Conservation (phyloP, 2,329 filamentous ascomycete species). For the Ophiocordyceps camponoti-floridani region DNA sequence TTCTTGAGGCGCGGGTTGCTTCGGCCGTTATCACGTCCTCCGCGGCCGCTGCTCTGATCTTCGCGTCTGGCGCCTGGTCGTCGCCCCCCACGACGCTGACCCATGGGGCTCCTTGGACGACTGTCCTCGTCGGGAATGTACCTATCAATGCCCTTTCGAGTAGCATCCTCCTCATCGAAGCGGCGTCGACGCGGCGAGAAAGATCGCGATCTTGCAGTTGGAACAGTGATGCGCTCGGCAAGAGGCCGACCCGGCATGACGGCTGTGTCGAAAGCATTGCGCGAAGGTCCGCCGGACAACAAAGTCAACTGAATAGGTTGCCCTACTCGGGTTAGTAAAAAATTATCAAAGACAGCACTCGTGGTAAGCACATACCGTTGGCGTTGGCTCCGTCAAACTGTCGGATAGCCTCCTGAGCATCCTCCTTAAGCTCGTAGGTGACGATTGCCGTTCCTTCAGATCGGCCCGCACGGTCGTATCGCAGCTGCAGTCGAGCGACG, state of each 20-base stretch:
- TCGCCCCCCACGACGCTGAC: slow-evolving; percentile 31
- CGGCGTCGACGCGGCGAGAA: slow-evolving; percentile 28
- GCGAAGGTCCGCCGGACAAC: slow-evolving; percentile 30
- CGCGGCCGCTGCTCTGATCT: slow-evolving; percentile 17
- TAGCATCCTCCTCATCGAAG: slow-evolving; percentile 35
- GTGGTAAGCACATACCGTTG: slow-evolving; percentile 34
- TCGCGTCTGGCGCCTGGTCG: slow-evolving; percentile 32
- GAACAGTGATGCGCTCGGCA: slow-evolving; percentile 40
- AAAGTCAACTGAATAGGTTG: slow-evolving; percentile 65
- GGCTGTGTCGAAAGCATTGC: slow-evolving; percentile 39
- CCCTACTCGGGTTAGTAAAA: slow-evolving; percentile 21
- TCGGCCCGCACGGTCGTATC: slow-evolving; percentile 77
- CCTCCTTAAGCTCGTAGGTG: slow-evolving; percentile 52
- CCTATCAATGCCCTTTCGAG: slow-evolving; percentile 55
- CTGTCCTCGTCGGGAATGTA: slow-evolving; percentile 48
- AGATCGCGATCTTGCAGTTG: slow-evolving; percentile 43
- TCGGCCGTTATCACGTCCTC: slow-evolving; percentile 21
- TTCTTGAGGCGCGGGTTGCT: slow-evolving; percentile 49
- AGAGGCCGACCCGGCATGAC: slow-evolving; percentile 37
- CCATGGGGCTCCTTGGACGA: slow-evolving; percentile 42
- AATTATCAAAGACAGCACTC: not conserved
- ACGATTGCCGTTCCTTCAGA: slow-evolving; percentile 75
- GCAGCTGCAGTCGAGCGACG: slow-evolving; percentile 48
- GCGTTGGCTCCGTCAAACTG: slow-evolving; percentile 86
- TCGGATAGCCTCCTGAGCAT: slow-evolving; percentile 56